Conservation (phyloP, 306 rosid species). For the Alnus rubra region DNA sequence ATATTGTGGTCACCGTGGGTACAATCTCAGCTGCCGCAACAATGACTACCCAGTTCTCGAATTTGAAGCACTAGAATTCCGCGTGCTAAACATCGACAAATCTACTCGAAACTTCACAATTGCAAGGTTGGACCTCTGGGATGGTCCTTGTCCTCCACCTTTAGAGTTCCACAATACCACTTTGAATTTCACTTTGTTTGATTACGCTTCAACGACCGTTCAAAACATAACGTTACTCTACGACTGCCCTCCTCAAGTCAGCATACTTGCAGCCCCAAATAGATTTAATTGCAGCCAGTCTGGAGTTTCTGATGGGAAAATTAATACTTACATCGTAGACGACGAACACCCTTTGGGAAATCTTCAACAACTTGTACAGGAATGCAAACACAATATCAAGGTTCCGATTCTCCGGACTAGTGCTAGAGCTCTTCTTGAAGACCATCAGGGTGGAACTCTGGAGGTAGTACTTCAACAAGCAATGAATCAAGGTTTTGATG, state of each 20-base stretch:
- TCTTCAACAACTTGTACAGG: neutral
- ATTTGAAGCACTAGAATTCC: conserved; percentile 26
- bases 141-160: conserved; percentile 25
- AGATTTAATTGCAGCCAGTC: conserved; percentile 25
- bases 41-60: conserved; percentile 12
- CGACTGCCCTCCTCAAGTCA: neutral
- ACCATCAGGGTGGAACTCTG: neutral
- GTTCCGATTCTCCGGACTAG: neutral
- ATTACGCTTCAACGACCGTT: conserved; percentile 22
- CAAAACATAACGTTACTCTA: conserved; percentile 29
- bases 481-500: neutral
- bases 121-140: conserved; percentile 39
- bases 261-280: accelerated
- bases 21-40: conserved; percentile 35
- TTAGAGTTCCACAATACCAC: neutral
- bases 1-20: conserved; percentile 41
- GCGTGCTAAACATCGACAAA: conserved; percentile 15
- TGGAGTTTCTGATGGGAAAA: accelerated
- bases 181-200: conserved; percentile 27
- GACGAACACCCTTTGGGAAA: accelerated
- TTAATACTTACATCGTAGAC: too few relatives aligned
- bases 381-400: neutral
- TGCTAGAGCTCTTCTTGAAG: neutral
- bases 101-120: conserved; percentile 18
- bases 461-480: neutral